phyloP scores from a whole-genome alignment of 176 grass and related monocot genomes.

The Aegilops tauschii region DNA sequence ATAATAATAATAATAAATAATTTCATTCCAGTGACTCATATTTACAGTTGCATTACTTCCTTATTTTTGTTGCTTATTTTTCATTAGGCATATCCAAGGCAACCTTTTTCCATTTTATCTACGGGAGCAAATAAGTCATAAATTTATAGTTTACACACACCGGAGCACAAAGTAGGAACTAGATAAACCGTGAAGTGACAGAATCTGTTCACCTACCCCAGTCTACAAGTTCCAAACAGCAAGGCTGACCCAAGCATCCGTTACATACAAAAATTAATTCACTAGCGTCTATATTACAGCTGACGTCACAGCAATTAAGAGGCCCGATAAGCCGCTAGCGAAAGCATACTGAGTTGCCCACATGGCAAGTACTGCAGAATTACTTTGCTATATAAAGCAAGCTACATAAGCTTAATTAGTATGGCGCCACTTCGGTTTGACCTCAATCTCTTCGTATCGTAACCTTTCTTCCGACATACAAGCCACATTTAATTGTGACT shows the following conservation, averaged over 20 bases:
- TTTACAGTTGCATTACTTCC: neutral
- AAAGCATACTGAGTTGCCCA: neutral
- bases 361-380: neutral
- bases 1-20: neutral
- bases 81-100: neutral
- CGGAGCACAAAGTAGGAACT: neutral
- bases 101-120: neutral
- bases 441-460: neutral
- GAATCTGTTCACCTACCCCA: neutral
- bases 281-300: neutral
- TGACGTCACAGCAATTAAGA: neutral
- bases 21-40: neutral
- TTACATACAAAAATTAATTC: neutral
- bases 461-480: no score
- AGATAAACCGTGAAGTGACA: neutral
- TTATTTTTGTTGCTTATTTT: neutral
- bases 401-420: neutral
- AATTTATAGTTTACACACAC: neutral
- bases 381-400: neutral
- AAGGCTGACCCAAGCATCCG: neutral
- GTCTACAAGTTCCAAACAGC: neutral
- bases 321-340: neutral
- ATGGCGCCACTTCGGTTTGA: neutral
- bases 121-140: no score
- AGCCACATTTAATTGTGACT: no score